phyloP scores from a whole-genome alignment of 257 asterid species.

The Prunella vulgaris region DNA sequence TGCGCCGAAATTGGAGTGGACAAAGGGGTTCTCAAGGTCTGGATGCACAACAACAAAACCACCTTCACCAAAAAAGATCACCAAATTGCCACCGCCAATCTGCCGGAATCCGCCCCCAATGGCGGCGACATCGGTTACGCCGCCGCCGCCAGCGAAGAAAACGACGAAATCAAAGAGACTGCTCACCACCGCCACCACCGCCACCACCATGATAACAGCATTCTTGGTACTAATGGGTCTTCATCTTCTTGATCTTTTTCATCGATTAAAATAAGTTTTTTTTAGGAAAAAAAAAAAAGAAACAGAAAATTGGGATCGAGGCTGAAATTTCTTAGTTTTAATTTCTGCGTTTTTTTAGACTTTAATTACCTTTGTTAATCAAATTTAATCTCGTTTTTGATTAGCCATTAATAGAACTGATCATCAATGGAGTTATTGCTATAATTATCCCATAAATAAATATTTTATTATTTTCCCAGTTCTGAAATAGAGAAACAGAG shows the following conservation, averaged over 20 bases:
- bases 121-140: conserved; percentile 2
- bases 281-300: not conserved
- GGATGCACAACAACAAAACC: conserved; percentile 92
- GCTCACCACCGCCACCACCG: no score
- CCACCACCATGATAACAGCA: not conserved
- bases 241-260: conserved; percentile 39
- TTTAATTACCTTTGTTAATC: not conserved
- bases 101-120: conserved; percentile 16
- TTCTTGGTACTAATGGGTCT: conserved; percentile 44
- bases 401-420: conserved; percentile 15
- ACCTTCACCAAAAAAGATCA: conserved; percentile 37
- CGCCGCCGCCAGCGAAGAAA: conserved; percentile 25
- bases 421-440: no score
- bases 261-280: conserved; percentile 29
- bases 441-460: no score
- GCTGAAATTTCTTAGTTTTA: conserved; percentile 14
- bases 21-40: conserved; percentile 64
- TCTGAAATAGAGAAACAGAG: conserved; percentile 5
- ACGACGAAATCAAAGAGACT: not conserved
- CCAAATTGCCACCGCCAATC: conserved; percentile 5
- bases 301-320: not conserved
- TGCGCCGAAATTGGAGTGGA: conserved; percentile 61
- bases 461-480: not conserved
- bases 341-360: conserved; percentile 13
- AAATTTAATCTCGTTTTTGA: conserved; percentile 20